A percentile compares a stretch with the other conserved stretches of the same genome.
Conservation (phyloP, 371 early-diverging fungal species). For the Fennellomyces sp. region DNA sequence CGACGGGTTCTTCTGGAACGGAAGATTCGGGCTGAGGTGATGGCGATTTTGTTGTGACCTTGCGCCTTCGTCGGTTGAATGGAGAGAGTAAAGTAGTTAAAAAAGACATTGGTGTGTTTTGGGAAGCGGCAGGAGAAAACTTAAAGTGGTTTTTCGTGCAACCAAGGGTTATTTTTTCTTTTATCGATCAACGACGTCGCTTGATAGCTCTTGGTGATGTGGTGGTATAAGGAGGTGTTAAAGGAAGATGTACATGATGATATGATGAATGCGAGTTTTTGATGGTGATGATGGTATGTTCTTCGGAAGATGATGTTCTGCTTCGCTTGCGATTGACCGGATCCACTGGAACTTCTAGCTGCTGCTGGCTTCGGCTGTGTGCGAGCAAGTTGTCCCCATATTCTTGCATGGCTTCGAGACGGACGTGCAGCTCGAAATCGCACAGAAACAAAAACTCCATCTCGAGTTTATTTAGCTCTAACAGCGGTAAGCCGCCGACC, state of each 20-base stretch:
- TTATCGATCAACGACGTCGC: conserved; percentile 3
- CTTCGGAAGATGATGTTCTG: neutral
- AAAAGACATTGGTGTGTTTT: neutral
- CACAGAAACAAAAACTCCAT: conserved; percentile 86
- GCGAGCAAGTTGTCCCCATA: conserved; percentile 61
- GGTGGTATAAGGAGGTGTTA: conserved; percentile 2
- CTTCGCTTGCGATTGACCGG: neutral
- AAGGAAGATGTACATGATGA: conserved; percentile 2
- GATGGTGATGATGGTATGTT: neutral
- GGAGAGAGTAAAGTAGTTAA: neutral
- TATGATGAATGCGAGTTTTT: neutral
- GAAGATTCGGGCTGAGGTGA: no score
- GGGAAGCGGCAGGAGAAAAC: neutral
- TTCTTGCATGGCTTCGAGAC: conserved; percentile 69
- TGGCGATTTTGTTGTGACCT: conserved; percentile 4
- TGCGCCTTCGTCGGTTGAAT: neutral
- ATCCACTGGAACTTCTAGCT: neutral
- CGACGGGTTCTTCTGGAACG: conserved; percentile 1
- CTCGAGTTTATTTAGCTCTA: conserved; percentile 88
- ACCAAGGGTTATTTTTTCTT: neutral
- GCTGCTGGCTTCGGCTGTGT: neutral
- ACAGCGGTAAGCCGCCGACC: conserved; percentile 86
- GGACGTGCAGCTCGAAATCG: conserved; percentile 79
- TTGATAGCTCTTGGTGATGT: neutral
- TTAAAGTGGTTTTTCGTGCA: neutral